Base-by-base conservation (phyloP, 2,329 filamentous ascomycete genomes). In the Aureobasidium sp. region DNA sequence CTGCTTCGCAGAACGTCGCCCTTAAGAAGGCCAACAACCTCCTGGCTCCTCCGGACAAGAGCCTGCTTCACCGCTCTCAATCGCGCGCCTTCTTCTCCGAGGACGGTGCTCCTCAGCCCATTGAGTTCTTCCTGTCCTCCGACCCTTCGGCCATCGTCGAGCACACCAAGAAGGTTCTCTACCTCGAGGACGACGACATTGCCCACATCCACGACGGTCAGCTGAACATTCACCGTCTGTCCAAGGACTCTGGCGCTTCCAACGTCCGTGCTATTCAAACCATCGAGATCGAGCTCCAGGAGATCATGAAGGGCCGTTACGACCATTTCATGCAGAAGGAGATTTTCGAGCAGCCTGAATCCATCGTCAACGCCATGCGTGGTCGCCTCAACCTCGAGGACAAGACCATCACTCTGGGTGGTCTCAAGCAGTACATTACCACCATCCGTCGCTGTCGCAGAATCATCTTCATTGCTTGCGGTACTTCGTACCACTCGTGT, bases 311-410 rank as follows among this genome's bases (percentile, higher is more conserved):
- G 88, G 94, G 94, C 78, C 95, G 94, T 76, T 99, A 97, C 78
- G 94, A 99, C 77, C 94, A 99, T 81, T 99, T 97, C 83, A 99
- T 99, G 94, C 94, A 99, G 77, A 99, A 99, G 86, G 94, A 99
- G 78, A 99, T 99, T 73, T 99, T 99, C 77, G 94, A 99, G 83
- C 94, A 99, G 82, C 94, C 94, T 73, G 94, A 99, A 80, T 99
- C 94, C 15, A 91, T 99, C 65, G 87, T 99, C 81, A 99, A 99
- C 85, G 97, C 94, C 68, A 99, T 99, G 94, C 91, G 94, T 86
- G 94, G 94, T 79, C 94, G 94, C 80, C 82, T 99, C 70, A 94
- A 99, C 77, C 82, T 89, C 64, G 88, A 86, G 70, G 96, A 97
- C 82, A 96, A 95, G 84, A 89, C 86, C 63, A 92, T 99, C 70